Conservation (phyloP, 2,329 filamentous ascomycete species). For the Nannizziopsis arthrosporioides region DNA sequence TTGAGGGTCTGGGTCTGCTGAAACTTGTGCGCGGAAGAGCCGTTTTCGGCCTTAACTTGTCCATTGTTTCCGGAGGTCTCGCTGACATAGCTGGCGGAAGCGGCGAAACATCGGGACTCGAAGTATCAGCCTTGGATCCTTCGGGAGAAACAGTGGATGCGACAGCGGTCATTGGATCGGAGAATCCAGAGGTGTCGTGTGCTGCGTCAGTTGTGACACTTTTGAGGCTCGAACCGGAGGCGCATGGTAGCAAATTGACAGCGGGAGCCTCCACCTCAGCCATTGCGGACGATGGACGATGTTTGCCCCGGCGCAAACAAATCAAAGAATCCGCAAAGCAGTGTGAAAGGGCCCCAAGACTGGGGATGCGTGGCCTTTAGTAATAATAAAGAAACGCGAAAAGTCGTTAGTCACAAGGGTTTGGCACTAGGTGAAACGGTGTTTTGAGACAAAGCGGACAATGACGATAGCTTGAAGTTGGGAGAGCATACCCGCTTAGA, state of each 20-base stretch:
- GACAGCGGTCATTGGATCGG: background rate
- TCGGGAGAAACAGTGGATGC: background rate
- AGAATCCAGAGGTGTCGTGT: background rate
- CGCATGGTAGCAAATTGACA: background rate
- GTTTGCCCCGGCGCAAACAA: no score
- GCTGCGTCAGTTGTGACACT: background rate
- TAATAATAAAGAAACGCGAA: no score
- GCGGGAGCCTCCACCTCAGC: background rate
- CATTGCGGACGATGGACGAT: background rate
- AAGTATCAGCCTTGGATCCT: background rate
- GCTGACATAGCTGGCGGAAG: background rate
- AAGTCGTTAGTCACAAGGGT: no score
- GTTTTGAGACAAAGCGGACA: no score
- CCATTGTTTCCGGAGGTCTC: background rate
- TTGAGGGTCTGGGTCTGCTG: slow-evolving; percentile 7
- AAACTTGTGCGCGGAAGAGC: slow-evolving; percentile 7
- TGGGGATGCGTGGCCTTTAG: no score
- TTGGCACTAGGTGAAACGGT: no score
- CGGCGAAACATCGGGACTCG: background rate
- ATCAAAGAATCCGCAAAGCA: no score
- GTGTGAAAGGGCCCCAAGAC: no score
- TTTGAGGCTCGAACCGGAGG: slow-evolving; percentile 6
- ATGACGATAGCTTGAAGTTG: no score
- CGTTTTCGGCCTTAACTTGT: slow-evolving; percentile 3
- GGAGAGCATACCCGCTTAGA: no score